Evolutionary conservation across 2,329 filamentous ascomycete species (phyloP).

Genomic region (Coniochaeta pulveracea): DNA sequence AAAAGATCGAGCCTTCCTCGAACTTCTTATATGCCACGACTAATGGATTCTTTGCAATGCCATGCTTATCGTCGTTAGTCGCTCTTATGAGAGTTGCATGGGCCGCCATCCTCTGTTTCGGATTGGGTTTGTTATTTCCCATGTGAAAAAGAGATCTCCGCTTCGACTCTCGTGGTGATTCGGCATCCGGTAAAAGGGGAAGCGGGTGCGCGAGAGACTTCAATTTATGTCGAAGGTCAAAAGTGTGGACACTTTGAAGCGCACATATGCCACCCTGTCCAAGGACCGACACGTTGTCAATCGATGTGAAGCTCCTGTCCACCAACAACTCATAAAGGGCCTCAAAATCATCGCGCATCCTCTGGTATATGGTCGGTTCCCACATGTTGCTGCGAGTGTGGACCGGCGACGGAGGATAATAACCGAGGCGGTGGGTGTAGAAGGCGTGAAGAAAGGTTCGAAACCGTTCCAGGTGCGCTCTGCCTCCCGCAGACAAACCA

Average conservation of each 20-base stretch:
- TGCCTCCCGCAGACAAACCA: slow-evolving; percentile 48
- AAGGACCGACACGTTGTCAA: slow-evolving; percentile 36
- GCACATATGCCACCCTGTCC: slow-evolving; percentile 59
- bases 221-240: slow-evolving; percentile 52
- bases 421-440: slow-evolving; percentile 57
- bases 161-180: slow-evolving; percentile 15
- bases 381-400: slow-evolving; percentile 34
- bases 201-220: slow-evolving; percentile 51
- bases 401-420: slow-evolving; percentile 52
- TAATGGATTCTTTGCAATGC: slow-evolving; percentile 37
- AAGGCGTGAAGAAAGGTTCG: slow-evolving; percentile 55
- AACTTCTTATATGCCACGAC: slow-evolving; percentile 61
- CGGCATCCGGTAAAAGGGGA: slow-evolving; percentile 49
- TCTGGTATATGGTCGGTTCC: slow-evolving; percentile 43
- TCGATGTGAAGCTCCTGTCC: slow-evolving; percentile 42
- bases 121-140: slow-evolving; percentile 26
- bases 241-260: slow-evolving; percentile 54
- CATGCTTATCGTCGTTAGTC: slow-evolving; percentile 29
- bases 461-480: slow-evolving; percentile 62
- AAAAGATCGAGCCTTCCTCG: slow-evolving; percentile 46
- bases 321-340: slow-evolving; percentile 61
- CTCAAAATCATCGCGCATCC: slow-evolving; percentile 59
- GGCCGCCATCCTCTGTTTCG: slow-evolving; percentile 34
- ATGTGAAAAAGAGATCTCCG: slow-evolving; percentile 29
- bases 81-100: slow-evolving; percentile 42